Evolutionary conservation across 495 filamentous ascomycete species (phyloP).

Genomic region (Aspergillus egyptiacus): DNA sequence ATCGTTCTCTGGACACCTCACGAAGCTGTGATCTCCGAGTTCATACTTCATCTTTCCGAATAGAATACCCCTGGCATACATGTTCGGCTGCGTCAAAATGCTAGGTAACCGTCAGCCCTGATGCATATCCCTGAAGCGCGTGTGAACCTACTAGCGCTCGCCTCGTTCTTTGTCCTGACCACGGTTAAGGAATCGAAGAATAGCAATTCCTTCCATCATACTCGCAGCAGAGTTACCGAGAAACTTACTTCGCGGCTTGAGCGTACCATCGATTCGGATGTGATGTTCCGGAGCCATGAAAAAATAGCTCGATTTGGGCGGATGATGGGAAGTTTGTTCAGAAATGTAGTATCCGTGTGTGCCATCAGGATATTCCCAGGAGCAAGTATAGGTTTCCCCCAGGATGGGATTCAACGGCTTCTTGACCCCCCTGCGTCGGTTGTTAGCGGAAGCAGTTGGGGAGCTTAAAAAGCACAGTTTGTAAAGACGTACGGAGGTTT

Average conservation of each 20-base stretch:
- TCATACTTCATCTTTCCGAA: slow-evolving; percentile 99
- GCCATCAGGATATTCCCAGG: slow-evolving; percentile 86
- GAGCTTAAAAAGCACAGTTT: slow-evolving; percentile 3
- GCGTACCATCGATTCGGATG: slow-evolving; percentile 89
- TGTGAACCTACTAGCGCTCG: slow-evolving; percentile 77
- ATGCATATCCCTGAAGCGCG: neutral
- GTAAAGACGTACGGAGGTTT: slow-evolving; percentile 73
- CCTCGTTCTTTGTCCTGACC: slow-evolving; percentile 54
- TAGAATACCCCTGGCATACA: slow-evolving; percentile 96
- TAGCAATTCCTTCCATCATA: slow-evolving; percentile 94
- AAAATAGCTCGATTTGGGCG: slow-evolving; percentile 97
- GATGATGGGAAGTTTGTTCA: slow-evolving; percentile 95
- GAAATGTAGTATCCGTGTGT: slow-evolving; percentile 91
- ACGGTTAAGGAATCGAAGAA: slow-evolving; percentile 75
- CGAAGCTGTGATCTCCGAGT: slow-evolving; percentile 90
- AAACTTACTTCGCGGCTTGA: slow-evolving; percentile 96
- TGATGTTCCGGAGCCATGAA: slow-evolving; percentile 95
- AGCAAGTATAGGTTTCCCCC: slow-evolving; percentile 90
- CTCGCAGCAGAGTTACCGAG: slow-evolving; percentile 96
- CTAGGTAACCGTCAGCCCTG: slow-evolving; percentile 34
- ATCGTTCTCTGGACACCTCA: slow-evolving; percentile 83
- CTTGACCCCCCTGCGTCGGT: slow-evolving; percentile 73
- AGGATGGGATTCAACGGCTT: slow-evolving; percentile 97
- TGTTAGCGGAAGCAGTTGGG: slow-evolving; percentile 15
- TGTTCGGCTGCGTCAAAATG: slow-evolving; percentile 93